A percentile compares a stretch with the other conserved stretches of the same genome.
These are phyloP conservation scores for Dryadomyces quercivorus DNA, from an alignment of 2,329 filamentous ascomycete genomes.

Conservation along the genomic window DNA sequence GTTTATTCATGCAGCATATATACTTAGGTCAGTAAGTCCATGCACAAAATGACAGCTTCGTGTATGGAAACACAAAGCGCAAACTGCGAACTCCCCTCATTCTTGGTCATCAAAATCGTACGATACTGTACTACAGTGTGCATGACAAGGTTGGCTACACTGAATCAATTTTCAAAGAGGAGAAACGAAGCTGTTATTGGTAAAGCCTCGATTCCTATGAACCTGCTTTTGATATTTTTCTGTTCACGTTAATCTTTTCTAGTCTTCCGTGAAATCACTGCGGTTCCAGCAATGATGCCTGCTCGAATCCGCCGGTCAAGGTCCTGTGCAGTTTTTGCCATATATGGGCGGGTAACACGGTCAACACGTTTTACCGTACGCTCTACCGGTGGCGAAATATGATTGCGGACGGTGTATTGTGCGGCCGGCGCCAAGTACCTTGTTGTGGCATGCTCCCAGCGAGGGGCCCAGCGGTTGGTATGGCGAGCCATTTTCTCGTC, in stretches of 20 bases:
- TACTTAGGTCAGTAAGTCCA: too few relatives aligned
- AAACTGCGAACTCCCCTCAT: neutral
- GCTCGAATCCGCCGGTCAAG: slow-evolving; percentile 35
- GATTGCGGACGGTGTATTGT: slow-evolving; percentile 30
- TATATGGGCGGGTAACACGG: slow-evolving; percentile 25
- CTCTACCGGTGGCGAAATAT: slow-evolving; percentile 34
- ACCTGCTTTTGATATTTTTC: neutral
- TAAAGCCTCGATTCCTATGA: neutral
- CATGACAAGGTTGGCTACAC: too few relatives aligned
- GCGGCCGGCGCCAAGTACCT: slow-evolving; percentile 37
- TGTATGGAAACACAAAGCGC: too few relatives aligned
- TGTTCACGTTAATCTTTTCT: neutral
- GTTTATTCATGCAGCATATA: too few relatives aligned
- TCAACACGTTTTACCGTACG: slow-evolving; percentile 33
- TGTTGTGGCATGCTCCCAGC: slow-evolving; percentile 46
- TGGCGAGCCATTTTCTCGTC: slow-evolving; percentile 40
- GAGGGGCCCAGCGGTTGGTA: slow-evolving; percentile 45
- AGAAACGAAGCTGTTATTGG: neutral
- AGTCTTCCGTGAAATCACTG: neutral
- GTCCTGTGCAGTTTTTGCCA: slow-evolving; percentile 36
- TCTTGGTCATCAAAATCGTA: neutral
- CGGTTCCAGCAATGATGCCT: slow-evolving; percentile 15
- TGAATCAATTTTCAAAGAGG: too few relatives aligned
- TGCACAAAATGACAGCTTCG: too few relatives aligned
- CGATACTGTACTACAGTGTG: neutral